Conservation (phyloP, 148 eudicot genomes). For the Nepenthes mirabilis region DNA sequence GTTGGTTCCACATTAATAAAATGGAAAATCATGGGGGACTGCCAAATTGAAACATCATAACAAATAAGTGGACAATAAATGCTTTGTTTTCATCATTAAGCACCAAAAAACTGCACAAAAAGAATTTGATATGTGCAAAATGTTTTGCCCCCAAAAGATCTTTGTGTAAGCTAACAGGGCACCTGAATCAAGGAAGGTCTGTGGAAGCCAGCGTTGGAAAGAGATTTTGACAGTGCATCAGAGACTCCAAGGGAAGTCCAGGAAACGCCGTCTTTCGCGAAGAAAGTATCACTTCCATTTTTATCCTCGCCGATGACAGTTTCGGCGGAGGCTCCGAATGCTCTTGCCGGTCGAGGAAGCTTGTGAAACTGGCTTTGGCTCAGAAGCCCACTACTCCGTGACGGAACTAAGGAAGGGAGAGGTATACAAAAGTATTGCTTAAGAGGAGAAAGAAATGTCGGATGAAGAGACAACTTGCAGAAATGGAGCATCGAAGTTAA, state of each 20-base stretch:
- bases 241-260: slow-evolving; percentile 71
- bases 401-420: slow-evolving; percentile 8
- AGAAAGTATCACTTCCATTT: slow-evolving; percentile 37
- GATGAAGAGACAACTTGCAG: slow-evolving; percentile 29
- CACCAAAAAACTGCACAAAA: too few relatives aligned
- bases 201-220: slow-evolving; percentile 37
- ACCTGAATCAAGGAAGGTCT: slow-evolving; percentile 81
- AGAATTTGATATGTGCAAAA: too few relatives aligned
- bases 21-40: too few relatives aligned
- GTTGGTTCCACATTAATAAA: too few relatives aligned
- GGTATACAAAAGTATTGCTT: slow-evolving; percentile 3
- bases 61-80: too few relatives aligned
- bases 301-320: slow-evolving; percentile 10
- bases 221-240: slow-evolving; percentile 34
- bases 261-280: slow-evolving; percentile 57
- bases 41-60: too few relatives aligned
- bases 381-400: slow-evolving; percentile 4
- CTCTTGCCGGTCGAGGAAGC: slow-evolving; percentile 12
- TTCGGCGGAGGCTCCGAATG: slow-evolving; percentile 24
- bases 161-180: not conserved
- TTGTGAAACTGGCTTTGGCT: slow-evolving; percentile 8
- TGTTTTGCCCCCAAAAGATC: too few relatives aligned
- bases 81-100: too few relatives aligned
- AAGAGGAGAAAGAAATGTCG: slow-evolving; percentile 18
- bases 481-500: slow-evolving; percentile 27